Evolutionary conservation across 495 filamentous ascomycete genomes (phyloP), one percentile per base, ranked within the genome.

Genomic region (Bathelium albidoporum): DNA sequence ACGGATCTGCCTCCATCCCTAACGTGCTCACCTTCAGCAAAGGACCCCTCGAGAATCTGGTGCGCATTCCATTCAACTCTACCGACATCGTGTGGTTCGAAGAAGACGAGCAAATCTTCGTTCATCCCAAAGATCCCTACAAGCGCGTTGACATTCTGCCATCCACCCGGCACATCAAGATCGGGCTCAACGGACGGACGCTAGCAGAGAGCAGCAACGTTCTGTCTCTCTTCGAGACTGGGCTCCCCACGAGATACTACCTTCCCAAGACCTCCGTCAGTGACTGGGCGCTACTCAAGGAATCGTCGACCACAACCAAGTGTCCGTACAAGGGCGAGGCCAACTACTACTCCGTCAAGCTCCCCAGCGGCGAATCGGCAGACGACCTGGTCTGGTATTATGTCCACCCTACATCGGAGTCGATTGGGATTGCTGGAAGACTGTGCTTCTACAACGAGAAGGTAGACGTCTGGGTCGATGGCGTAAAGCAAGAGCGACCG

Each of bases 371-470:
- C 28, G 73, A 75, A 62, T 65, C 66, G 59, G 65, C 76, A 36
- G 72, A 76, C 63, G 81, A 85, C 67, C 32, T 80, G 3, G 71
- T 82, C 0, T 85, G 83, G 82, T 84, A 75, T 62, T 87, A 87
- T 69, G 68, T 72, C 28, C 74, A 74, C 34, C 79, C 83, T 2
- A 80, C 75, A 31, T 53, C 72, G 0, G 83, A 85, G 72, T 77
- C 75, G 28, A 74, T 70, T 14, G 63, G 64, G 11, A 74, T 87
- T 61, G 73, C 69, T 32, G 81, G 81, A 1, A 60, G 73, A 49
- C 16, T 84, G 45, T 82, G 79, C 62, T 83, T 85, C 62, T 87
- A 85, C 63, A 84, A 85, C 65, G 82, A 85, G 68, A 83, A 82
- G 70, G 80, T 85, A 0, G 81, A 85, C 62, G 73, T 84, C 32